phyloP scores from a whole-genome alignment of 2,329 filamentous ascomycete genomes.

The Beauveria pseudobassiana region DNA sequence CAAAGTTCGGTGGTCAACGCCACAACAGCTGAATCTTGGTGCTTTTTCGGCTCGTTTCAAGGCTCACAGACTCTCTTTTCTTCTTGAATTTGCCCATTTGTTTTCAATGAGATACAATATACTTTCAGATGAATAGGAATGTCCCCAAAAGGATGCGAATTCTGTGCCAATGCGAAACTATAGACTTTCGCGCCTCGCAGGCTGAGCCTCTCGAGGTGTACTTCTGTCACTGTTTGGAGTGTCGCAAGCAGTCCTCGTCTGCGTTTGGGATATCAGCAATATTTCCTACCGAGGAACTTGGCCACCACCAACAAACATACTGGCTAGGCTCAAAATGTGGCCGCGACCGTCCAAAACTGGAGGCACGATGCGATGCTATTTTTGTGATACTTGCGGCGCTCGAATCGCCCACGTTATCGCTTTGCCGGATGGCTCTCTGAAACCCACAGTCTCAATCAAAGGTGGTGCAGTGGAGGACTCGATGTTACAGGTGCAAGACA shows the following conservation, averaged over 20 bases:
- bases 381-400: slow-evolving; percentile 36
- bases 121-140: background rate
- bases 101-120: background rate
- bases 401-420: slow-evolving; percentile 38
- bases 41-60: background rate
- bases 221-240: slow-evolving; percentile 40
- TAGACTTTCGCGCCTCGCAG: slow-evolving; percentile 28
- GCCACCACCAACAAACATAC: slow-evolving; percentile 28
- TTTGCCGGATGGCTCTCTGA: slow-evolving; percentile 28
- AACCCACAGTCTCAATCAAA: slow-evolving; percentile 35
- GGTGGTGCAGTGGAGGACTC: slow-evolving; percentile 36
- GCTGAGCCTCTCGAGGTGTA: slow-evolving; percentile 29
- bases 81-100: too few relatives aligned
- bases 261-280: slow-evolving; percentile 39
- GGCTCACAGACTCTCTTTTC: background rate
- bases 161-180: slow-evolving; percentile 33
- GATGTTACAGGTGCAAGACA: slow-evolving; percentile 33
- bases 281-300: slow-evolving; percentile 33
- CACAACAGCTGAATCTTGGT: background rate
- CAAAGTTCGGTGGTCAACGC: background rate
- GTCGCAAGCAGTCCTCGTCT: slow-evolving; percentile 36
- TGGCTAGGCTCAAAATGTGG: slow-evolving; percentile 28
- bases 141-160: slow-evolving; percentile 11
- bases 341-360: slow-evolving; percentile 31
- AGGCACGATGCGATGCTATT: slow-evolving; percentile 35